A percentile compares a stretch with the other conserved stretches of the same genome.
Conservation (phyloP, 176 grass and related monocot species). For the Oryza meyeriana region DNA sequence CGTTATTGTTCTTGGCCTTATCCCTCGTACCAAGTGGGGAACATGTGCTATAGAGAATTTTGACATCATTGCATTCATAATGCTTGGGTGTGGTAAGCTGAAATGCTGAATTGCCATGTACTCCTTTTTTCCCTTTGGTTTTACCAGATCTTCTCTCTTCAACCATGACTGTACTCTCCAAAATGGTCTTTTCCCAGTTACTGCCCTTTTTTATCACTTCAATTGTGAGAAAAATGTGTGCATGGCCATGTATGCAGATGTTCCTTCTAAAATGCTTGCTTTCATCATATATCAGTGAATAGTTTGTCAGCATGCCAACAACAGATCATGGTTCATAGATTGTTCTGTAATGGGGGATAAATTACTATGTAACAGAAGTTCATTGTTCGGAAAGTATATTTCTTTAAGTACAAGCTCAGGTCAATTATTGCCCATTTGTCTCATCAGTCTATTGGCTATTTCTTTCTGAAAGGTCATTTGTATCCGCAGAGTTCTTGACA, state of each 20-base stretch:
- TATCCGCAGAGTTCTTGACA: not conserved
- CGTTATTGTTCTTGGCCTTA: conserved; percentile 50
- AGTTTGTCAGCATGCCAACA: not conserved
- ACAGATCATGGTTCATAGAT: not conserved
- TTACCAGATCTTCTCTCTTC: not conserved
- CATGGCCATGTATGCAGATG: not conserved
- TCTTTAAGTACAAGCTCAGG: not conserved
- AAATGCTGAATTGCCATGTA: not conserved
- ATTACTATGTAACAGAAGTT: not conserved
- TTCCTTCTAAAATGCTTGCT: not conserved
- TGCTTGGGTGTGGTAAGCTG: conserved; percentile 33
- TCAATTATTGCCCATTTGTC: not conserved
- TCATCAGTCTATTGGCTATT: not conserved
- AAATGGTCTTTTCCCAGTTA: not conserved
- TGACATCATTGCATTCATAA: conserved; percentile 51
- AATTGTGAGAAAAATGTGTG: not conserved
- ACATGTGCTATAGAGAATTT: conserved; percentile 38
- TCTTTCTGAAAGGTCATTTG: not conserved
- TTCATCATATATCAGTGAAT: not conserved
- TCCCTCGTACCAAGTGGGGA: conserved; percentile 37
- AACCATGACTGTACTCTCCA: not conserved
- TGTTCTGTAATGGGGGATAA: not conserved
- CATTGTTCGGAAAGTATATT: not conserved
- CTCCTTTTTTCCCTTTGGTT: not conserved
- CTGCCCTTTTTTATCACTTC: not conserved